Base-by-base conservation (phyloP, 768 basidiomycete species). In the Tulasnella calospora region DNA sequence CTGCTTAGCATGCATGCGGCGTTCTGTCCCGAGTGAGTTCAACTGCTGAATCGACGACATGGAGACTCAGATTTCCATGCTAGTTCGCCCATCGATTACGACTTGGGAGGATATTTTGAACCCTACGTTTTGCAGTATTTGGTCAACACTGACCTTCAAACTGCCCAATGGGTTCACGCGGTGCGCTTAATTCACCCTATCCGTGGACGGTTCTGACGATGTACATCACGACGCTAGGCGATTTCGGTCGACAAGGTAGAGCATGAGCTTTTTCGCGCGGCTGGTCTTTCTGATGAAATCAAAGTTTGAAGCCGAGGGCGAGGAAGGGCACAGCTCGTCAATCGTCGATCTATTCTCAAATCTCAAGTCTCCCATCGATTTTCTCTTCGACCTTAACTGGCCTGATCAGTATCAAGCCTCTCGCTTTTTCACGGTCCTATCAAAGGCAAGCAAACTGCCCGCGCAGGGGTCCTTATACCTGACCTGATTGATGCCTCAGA, bases 281-380 rank as follows among this genome's bases (percentile, higher is more conserved):
- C 38, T 47, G 67, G 36, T n/a, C 46, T 38, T 80, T 41, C 44
- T 38, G 13, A 38, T 7, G 10, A 36, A 38, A 5, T 19, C n/a
- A 9, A 72, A 93, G 91, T 94, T 94, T 81, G 88, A 95, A 86
- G 88, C 94, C 77, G 89, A 95, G 85, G 88, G 93, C 79, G 79
- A 87, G 15, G 90, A 94, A 84, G 93, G 93, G 0, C 94, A 96
- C 82, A 97, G 95, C 81, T 96, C 96, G n/a, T 99, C 97, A 0
- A 96, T 99, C 76, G 91, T 96, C 33, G 98, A 99, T 84, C 87
- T 99, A 0, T 98, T 99, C 82, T 95, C 95, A 80, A 98, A 96
- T 3, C 87, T 99, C 76, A 90, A 94, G 73, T 95, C 94, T 81
- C 95, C 97, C 0, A 92, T 96, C 82, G 89, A 89, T 78, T 96